phyloP scores from a whole-genome alignment of 768 basidiomycete genomes.

The Tulasnella sp. region DNA sequence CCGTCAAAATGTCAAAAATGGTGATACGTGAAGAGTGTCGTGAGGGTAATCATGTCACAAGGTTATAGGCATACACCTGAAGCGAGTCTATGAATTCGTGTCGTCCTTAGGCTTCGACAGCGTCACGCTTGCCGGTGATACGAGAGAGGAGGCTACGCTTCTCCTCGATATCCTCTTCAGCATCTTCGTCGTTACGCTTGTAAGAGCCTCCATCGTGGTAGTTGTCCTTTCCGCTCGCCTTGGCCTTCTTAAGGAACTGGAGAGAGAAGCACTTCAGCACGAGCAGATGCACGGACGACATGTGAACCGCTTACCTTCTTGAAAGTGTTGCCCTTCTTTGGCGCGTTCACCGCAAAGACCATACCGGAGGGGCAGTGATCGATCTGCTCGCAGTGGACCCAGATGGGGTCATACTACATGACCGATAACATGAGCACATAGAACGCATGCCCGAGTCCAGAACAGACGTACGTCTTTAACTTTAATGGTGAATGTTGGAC shows the following conservation, averaged over 20 bases:
- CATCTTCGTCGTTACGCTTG: not conserved
- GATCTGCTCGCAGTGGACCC: conserved; percentile 28
- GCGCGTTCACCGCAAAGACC: conserved; percentile 32
- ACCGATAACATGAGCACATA: not conserved
- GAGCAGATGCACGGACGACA: not conserved
- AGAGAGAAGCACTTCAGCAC: not conserved
- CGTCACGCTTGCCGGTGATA: not conserved
- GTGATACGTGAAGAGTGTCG: not conserved
- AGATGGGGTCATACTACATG: conserved; percentile 11
- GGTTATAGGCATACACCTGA: not conserved
- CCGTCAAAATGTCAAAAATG: not conserved
- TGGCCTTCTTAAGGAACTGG: not conserved
- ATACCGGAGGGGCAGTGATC: conserved; percentile 32
- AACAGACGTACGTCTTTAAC: conserved; percentile 28
- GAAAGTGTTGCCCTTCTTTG: conserved; percentile 30
- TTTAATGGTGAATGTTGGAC: conserved; percentile 28
- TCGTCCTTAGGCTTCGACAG: not conserved
- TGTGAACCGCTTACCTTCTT: not conserved
- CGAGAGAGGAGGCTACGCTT: not conserved
- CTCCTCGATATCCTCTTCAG: no score
- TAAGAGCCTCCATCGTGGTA: not conserved
- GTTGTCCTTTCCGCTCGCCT: not conserved
- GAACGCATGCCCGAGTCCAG: not conserved
- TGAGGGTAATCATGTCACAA: not conserved
- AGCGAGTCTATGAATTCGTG: no score